Percentiles rank a stretch among this genome's conserved stretches.
Conservation (phyloP, 352 stramenopile genomes). For the Phytophthora tentaculata region DNA sequence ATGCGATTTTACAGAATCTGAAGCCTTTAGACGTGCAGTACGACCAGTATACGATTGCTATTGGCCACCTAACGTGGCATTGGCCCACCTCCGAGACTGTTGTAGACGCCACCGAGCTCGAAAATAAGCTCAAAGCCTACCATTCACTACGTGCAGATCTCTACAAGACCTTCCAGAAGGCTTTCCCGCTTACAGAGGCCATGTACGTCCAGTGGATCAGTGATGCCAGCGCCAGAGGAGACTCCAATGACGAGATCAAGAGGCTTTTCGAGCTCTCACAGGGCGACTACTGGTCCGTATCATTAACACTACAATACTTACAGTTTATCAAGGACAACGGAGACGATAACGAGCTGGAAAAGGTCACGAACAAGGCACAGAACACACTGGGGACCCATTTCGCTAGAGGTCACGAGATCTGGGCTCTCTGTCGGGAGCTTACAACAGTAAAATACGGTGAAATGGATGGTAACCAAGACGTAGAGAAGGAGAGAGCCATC, state of each 20-base stretch:
- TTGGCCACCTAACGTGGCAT: constrained; percentile 41
- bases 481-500: constrained; percentile 49
- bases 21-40: constrained; percentile 34
- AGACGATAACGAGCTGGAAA: constrained; percentile 33
- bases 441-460: constrained; percentile 42
- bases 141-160: constrained; percentile 40
- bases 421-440: constrained; percentile 60
- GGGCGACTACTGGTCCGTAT: constrained; percentile 65
- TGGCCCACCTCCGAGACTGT: constrained; percentile 29
- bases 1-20: constrained; percentile 14
- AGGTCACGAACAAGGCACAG: constrained; percentile 40
- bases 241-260: constrained; percentile 13
- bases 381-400: constrained; percentile 56
- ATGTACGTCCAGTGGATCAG: constrained; percentile 66
- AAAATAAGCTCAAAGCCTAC: constrained; percentile 22
- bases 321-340: constrained; percentile 43
- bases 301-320: constrained; percentile 48
- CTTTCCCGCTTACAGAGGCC: constrained; percentile 61
- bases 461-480: neutral
- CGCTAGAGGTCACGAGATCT: constrained; percentile 65
- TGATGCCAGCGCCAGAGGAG: constrained; percentile 28
- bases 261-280: constrained; percentile 48
- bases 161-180: constrained; percentile 54
- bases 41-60: constrained; percentile 43
- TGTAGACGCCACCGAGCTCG: constrained; percentile 6